Evolutionary conservation across 768 basidiomycete genomes (phyloP), one percentile per base, ranked within the genome.

Genomic region (Stropharia rugosoannulata): DNA sequence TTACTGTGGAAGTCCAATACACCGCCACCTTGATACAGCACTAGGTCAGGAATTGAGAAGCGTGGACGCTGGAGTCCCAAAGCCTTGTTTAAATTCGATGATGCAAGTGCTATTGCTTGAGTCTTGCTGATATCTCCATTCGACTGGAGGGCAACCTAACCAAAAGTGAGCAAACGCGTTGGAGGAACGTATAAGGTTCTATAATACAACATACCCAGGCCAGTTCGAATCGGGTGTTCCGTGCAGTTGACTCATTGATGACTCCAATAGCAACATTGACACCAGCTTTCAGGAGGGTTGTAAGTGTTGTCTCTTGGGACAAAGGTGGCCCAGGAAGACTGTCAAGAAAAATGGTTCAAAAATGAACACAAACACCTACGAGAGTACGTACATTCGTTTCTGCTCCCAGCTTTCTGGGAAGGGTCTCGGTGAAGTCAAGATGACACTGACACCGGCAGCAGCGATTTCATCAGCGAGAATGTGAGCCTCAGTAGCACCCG

Each of bases 281-380:
- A 5, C 83, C 82, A 27, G 84, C 76, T 4, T 75, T 67, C 11
- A 87, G 68, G 32, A 94, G 74, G 1, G 70, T 75, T 5, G 76
- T 75, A 7, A 88, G 68, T 0, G 83, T 71, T 1, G 80, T 86
- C 5, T 86, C 74, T 16, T 75, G 69, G 4, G 85, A 78, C 16
- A 86, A 65, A 0, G 93, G 93, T 1, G 86, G 85, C 1, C 93
- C 91, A 22, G 89, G 82, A 39, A 84, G 68, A 66, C 87, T 83
- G 32, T 27, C 22, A n/a, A 46, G 2, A 38, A 25, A 47, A 4
- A 2, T 50, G 12, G 5, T 39, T 22, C 38, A 41, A 16, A 59
- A 5, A 36, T 9, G 41, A 25, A 43, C 27, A 11, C 13, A 38
- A 38, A 52, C 15, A 35, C 9, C 16, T 44, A 59, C 7, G 46